Base-by-base conservation (phyloP, 306 rosid species). In the Corylus heterophylla region DNA sequence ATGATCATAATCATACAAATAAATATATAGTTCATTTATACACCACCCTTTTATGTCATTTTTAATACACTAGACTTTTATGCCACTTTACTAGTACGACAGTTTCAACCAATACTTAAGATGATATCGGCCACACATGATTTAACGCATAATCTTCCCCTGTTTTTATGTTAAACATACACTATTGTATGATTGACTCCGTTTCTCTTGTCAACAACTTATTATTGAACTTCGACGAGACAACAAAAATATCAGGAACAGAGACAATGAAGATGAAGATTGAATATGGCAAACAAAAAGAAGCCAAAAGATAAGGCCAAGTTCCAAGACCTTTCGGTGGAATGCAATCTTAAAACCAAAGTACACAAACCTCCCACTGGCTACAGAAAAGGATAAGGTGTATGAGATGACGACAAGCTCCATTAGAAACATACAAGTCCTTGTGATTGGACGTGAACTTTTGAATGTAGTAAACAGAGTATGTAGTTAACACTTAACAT, bases 331-430 rank as follows among this genome's bases (percentile, higher is more conserved):
- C 14, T 69, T 69, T 12, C 0, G 18, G 52, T 5, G 39, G 62
- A 73, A 78, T 17, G 62, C 44, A 62, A 74, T 48, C 74, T 20
- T 18, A 49, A 39, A 39, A 47, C 31, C 37, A 70, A 22, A 69
- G 50, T 55, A 84, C 75, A 75, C 69, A 51, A 67, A n/a, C 79
- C 78, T 85, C 72, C 78, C 69, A 69, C 14, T 18, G 80, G 49
- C 82, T 35, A 63, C 56, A 78, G 67, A 25, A 37, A n/a, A 18
- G 72, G 88, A 79, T 81, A 82, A 78, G 85, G 77, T 42, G 72
- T 29, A 64, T 70, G 47, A 47, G 74, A 74, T 67, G 17, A n/a
- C n/a, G n/a, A 11, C 31, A 66, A 14, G 54, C 63, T 29, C 75
- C 35, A 11, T 58, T 58, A 22, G 16, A 20, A 2, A 58, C 12